phyloP scores from a whole-genome alignment of 1,284 basidiomycete species.

The Earliella scabrosa region DNA sequence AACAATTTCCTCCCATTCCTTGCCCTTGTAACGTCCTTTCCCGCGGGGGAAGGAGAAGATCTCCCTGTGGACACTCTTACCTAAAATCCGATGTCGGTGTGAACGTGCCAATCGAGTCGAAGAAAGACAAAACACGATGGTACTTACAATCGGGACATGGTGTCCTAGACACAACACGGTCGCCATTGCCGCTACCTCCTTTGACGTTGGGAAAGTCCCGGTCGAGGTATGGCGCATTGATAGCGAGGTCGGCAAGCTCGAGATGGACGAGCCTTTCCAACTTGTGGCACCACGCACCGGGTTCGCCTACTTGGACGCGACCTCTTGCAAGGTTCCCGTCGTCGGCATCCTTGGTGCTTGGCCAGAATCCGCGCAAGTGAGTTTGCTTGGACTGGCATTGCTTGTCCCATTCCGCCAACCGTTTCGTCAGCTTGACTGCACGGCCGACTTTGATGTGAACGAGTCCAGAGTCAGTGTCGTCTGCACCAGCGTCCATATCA shows the following conservation, averaged over 20 bases:
- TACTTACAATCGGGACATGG: conserved; percentile 46
- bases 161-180: conserved; percentile 21
- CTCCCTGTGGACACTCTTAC: conserved; percentile 68
- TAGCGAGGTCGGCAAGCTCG: conserved; percentile 69
- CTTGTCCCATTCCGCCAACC: conserved; percentile 75
- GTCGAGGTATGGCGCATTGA: conserved; percentile 62
- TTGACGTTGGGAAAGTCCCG: conserved; percentile 47
- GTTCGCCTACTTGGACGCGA: conserved; percentile 53
- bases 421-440: conserved; percentile 48
- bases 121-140: neutral
- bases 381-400: conserved; percentile 60
- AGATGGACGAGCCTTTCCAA: conserved; percentile 76
- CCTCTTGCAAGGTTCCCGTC: conserved; percentile 46
- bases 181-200: conserved; percentile 20
- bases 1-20: conserved; percentile 76
- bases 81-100: conserved; percentile 36
- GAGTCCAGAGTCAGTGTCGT: conserved; percentile 31
- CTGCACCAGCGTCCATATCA: conserved; percentile 27
- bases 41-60: conserved; percentile 73
- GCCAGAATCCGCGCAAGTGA: conserved; percentile 57
- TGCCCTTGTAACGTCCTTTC: conserved; percentile 55
- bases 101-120: no score
- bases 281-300: conserved; percentile 49
- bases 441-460: conserved; percentile 58
- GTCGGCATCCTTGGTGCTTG: conserved; percentile 42